Percentiles rank a stretch among this genome's conserved stretches.
Conservation (phyloP, 345 rosid genomes). For the Lagerstroemia speciosa region DNA sequence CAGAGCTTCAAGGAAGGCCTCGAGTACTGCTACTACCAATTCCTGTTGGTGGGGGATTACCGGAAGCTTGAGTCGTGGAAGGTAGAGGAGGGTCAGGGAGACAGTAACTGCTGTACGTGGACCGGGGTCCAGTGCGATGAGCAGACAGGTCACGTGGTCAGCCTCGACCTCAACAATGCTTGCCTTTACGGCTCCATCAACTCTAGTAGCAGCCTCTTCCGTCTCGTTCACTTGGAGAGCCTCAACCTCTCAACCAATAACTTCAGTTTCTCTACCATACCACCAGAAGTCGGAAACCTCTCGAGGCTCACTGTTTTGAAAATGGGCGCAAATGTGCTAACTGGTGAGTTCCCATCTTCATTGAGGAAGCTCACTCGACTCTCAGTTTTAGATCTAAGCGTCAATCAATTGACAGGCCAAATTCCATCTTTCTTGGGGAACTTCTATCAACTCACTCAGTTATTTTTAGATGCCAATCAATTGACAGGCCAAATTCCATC, state of each 20-base stretch:
- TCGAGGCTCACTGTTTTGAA: neutral
- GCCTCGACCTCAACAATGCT: neutral
- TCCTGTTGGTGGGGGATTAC: neutral
- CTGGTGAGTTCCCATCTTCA: constrained; percentile 6
- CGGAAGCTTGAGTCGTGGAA: neutral
- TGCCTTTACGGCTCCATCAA: constrained; percentile 9
- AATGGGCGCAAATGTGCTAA: constrained; percentile 6
- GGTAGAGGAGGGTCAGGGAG: neutral
- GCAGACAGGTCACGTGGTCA: neutral
- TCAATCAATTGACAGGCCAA: constrained; percentile 7
- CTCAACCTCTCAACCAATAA: neutral
- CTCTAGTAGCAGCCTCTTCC: constrained; percentile 5
- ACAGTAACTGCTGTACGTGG: neutral
- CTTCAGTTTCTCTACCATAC: neutral
- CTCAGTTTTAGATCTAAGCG: constrained; percentile 11
- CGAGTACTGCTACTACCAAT: neutral
- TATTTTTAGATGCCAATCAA: neutral
- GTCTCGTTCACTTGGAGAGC: constrained; percentile 4
- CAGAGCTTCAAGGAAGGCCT: neutral
- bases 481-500: constrained; percentile 4
- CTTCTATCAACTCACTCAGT: neutral
- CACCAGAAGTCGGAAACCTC: neutral
- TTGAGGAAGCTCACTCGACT: neutral
- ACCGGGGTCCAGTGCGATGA: neutral
- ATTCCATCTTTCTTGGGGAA: constrained; percentile 1